phyloP scores from a whole-genome alignment of 495 filamentous ascomycete genomes.

The Corynascus novoguineensis region DNA sequence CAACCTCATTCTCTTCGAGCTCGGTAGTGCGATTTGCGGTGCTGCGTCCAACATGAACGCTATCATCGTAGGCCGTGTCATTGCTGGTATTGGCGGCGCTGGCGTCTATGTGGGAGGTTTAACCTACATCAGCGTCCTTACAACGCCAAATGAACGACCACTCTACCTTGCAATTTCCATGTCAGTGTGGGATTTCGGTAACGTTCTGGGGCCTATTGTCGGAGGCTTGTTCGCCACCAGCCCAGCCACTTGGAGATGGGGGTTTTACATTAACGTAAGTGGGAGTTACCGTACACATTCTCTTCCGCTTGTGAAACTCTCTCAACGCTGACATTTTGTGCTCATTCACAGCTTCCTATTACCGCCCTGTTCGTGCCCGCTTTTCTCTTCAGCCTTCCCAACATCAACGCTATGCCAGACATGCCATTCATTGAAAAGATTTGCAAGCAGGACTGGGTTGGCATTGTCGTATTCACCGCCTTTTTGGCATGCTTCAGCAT shows the following conservation, averaged over 20 bases:
- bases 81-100: constrained; percentile 47
- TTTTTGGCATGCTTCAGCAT: constrained; percentile 38
- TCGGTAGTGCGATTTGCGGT: constrained; percentile 52
- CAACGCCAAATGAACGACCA: constrained; percentile 39
- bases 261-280: constrained; percentile 52
- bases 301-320: no score
- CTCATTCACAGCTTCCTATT: no score
- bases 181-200: constrained; percentile 35
- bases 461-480: constrained; percentile 36
- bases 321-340: no score
- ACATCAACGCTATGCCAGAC: constrained; percentile 41
- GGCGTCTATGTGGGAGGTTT: constrained; percentile 38
- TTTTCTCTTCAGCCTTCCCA: constrained; percentile 53
- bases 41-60: constrained; percentile 49
- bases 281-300: no score
- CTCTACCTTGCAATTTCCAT: constrained; percentile 32
- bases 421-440: constrained; percentile 18
- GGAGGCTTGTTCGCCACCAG: constrained; percentile 49
- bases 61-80: constrained; percentile 53
- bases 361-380: constrained; percentile 46
- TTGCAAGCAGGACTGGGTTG: constrained; percentile 37
- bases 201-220: constrained; percentile 36
- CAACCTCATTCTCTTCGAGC: constrained; percentile 41
- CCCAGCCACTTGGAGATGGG: constrained; percentile 43
- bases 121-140: constrained; percentile 49